These are phyloP conservation scores for Priceomyces haplophilus DNA, from an alignment of 805 yeast species.

Conservation along the genomic window DNA sequence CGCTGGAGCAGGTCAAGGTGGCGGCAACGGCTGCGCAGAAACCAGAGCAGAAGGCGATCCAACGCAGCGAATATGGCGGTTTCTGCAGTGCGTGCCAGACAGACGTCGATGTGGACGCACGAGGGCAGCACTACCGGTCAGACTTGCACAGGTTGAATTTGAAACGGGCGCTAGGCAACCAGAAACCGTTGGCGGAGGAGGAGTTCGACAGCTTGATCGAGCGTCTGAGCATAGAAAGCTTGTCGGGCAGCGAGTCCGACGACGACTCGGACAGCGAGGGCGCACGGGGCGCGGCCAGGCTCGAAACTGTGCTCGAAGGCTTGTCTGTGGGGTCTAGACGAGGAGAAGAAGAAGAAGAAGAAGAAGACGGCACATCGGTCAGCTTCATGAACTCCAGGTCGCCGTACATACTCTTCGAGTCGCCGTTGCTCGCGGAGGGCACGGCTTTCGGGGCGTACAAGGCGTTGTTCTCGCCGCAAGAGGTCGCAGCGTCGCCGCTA, in stretches of 20 bases:
- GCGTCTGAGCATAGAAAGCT: constrained; percentile 49
- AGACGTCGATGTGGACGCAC: constrained; percentile 8
- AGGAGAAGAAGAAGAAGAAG: constrained; percentile 17
- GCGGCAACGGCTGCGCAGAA: not conserved
- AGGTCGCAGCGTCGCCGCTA: constrained; percentile 46
- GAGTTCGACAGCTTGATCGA: constrained; percentile 58
- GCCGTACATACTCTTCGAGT: constrained; percentile 60
- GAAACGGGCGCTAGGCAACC: constrained; percentile 48
- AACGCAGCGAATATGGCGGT: not conserved
- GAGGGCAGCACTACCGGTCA: constrained; percentile 50
- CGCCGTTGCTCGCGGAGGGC: constrained; percentile 40
- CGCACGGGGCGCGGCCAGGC: constrained; percentile 10
- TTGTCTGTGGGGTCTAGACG: too few relatives aligned
- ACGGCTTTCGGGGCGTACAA: constrained; percentile 69
- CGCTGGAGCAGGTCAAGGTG: constrained; percentile 27
- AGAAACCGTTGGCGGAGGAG: constrained; percentile 47
- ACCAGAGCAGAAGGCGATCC: not conserved
- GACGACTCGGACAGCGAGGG: constrained; percentile 25
- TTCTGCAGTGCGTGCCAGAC: constrained; percentile 1
- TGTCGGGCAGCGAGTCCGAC: constrained; percentile 52
- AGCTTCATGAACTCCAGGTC: constrained; percentile 67
- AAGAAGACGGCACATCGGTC: constrained; percentile 31
- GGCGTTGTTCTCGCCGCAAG: constrained; percentile 46
- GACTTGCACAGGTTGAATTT: constrained; percentile 60
- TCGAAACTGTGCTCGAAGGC: constrained; percentile 21